A percentile compares a stretch with the other conserved stretches of the same genome.
Evolutionary conservation across 495 filamentous ascomycete genomes (phyloP).

Genomic region (Aspergillus avenaceus): DNA sequence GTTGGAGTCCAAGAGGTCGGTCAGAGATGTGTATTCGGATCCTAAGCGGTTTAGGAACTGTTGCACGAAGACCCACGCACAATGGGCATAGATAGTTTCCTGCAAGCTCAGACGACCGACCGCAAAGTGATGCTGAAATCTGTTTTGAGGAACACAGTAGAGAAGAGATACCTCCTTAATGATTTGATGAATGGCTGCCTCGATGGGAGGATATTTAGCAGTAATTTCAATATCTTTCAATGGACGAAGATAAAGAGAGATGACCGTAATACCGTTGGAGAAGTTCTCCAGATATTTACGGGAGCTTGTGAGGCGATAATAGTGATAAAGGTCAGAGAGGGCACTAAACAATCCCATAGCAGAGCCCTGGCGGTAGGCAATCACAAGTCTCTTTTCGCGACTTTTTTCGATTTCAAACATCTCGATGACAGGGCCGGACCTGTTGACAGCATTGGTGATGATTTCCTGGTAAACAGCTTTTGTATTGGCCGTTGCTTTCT

Average conservation of each 20-base stretch:
- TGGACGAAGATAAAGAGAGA: constrained; percentile 88
- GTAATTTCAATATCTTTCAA: constrained; percentile 46
- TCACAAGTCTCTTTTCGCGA: constrained; percentile 85
- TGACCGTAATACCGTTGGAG: constrained; percentile 94
- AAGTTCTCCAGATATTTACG: constrained; percentile 99
- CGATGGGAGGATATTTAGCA: constrained; percentile 69
- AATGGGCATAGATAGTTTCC: constrained; percentile 95
- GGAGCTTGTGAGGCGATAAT: constrained; percentile 94
- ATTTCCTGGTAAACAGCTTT: constrained; percentile 91
- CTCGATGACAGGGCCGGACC: constrained; percentile 93
- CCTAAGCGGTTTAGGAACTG: constrained; percentile 96
- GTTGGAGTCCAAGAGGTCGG: constrained; percentile 73
- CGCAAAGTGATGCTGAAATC: constrained; percentile 85
- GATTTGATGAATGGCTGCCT: constrained; percentile 96
- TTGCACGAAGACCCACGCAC: constrained; percentile 93
- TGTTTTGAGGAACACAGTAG: constrained; percentile 97
- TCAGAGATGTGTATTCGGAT: constrained; percentile 83
- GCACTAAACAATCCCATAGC: constrained; percentile 94
- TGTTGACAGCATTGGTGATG: constrained; percentile 73
- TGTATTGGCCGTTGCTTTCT: constrained; percentile 94
- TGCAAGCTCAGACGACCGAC: constrained; percentile 87
- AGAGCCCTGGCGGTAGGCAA: constrained; percentile 89
- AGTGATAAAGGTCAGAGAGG: constrained; percentile 94
- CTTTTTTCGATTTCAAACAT: constrained; percentile 92
- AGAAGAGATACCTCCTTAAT: constrained; percentile 96